Conservation (phyloP, 2,329 filamentous ascomycete species). For the Scedosporium aurantiacum region DNA sequence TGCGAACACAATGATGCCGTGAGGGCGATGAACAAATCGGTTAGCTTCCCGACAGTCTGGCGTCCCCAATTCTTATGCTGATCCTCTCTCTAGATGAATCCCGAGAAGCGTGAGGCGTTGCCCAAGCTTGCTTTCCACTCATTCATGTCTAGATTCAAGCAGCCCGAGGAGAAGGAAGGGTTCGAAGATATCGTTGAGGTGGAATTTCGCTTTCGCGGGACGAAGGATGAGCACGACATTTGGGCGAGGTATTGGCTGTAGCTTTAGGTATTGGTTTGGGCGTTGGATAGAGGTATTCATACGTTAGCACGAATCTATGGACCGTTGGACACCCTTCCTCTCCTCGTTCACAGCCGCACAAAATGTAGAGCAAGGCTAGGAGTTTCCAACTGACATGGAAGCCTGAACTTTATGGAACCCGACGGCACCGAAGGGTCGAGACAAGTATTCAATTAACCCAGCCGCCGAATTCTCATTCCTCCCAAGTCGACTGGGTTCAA, state of each 20-base stretch:
- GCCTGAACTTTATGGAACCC: no score
- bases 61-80: slow-evolving; percentile 5
- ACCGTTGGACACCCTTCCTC: not conserved
- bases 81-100: slow-evolving; percentile 52
- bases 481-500: no score
- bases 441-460: no score
- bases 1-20: slow-evolving; percentile 83
- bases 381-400: no score
- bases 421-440: no score
- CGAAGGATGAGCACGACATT: slow-evolving; percentile 52
- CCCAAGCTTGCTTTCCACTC: slow-evolving; percentile 71
- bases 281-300: no score
- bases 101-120: slow-evolving; percentile 63
- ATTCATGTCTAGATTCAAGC: slow-evolving; percentile 61
- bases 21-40: slow-evolving; percentile 50
- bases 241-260: slow-evolving; percentile 66
- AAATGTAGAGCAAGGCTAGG: no score
- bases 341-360: no score
- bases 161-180: slow-evolving; percentile 64
- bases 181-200: slow-evolving; percentile 70
- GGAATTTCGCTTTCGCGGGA: slow-evolving; percentile 66
- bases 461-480: no score
- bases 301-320: not conserved
- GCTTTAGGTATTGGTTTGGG: not conserved
- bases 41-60: slow-evolving; percentile 13